Evolutionary conservation across 148 eudicot genomes (phyloP), one percentile per base, ranked within the genome.

Genomic region (Chenopodium berlandieri): DNA sequence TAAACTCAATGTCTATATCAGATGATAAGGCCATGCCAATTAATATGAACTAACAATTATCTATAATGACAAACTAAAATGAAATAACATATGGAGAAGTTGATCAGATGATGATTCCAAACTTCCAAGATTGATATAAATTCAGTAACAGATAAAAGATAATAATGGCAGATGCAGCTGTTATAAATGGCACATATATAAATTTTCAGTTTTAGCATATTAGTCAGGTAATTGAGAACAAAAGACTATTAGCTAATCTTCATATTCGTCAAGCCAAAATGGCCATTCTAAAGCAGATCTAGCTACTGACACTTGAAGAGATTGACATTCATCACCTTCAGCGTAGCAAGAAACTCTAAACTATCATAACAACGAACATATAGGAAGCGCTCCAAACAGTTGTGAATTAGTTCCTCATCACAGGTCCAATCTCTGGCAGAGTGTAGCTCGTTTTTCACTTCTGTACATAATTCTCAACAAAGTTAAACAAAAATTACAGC

Each of bases 331-430:
- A 87, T 84, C 75, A 93, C 97, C 97, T 95, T 95, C 50, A 95
- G 90, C 74, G 92, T 85, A 23, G 95, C 90, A 80, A 95, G 93
- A 85, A 95, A 95, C 82, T 93, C 94, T 40, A 87, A 79, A 80
- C 93, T 93, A 81, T 89, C 91, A 85, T 93, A 93, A 86, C 98
- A 95, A 64, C 98, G 95, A 11, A 86, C 78, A 71, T 90, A 91
- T 47, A 88, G 84, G 87, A 95, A 95, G 78, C 98, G 91, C 87
- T 87, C 88, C 92, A 95, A 88, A 86, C 97, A 93, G 44, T 84
- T 86, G n/a, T 73, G 73, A 83, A 90, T 86, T 76, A 95, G 85
- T 75, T 93, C 93, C 79, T 89, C 79, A 78, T 90, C 92, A 83
- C 47, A 82, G 30, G 78, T 84, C 68, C 77, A 79, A 81, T 65